phyloP scores from a whole-genome alignment of 2,329 filamentous ascomycete species.

The Stromatinia cepivora region DNA sequence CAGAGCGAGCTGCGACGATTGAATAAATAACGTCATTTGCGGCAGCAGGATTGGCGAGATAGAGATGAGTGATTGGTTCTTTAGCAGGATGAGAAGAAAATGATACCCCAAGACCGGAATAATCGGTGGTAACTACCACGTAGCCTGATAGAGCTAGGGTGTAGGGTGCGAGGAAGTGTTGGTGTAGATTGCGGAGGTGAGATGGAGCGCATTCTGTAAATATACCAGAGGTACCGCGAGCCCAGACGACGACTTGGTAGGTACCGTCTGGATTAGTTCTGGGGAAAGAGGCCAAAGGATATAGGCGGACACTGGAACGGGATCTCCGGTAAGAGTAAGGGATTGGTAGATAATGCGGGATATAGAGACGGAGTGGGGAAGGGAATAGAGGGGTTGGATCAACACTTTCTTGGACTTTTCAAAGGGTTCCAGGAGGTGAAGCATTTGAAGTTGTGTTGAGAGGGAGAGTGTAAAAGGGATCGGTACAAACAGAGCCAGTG shows the following conservation, averaged over 20 bases:
- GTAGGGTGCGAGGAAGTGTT: conserved; percentile 45
- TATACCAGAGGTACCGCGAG: conserved; percentile 48
- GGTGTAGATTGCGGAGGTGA: conserved; percentile 45
- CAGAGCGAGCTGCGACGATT: conserved; percentile 45
- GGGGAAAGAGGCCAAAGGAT: conserved; percentile 4
- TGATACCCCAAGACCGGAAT: conserved; percentile 47
- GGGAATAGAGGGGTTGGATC: neutral
- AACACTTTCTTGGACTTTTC: conserved; percentile 2
- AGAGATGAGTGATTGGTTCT: conserved; percentile 45
- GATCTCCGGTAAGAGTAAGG: neutral
- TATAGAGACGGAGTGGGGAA: conserved; percentile 1
- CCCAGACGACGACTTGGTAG: conserved; percentile 21
- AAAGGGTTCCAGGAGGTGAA: neutral
- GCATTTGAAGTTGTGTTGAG: neutral
- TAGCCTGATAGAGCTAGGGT: conserved; percentile 46
- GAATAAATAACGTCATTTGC: conserved; percentile 49
- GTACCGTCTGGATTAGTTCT: neutral
- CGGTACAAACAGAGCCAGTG: neutral
- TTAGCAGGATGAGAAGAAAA: conserved; percentile 39
- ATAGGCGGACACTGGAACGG: conserved; percentile 16
- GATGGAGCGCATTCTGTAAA: conserved; percentile 46
- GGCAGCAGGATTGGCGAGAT: conserved; percentile 42
- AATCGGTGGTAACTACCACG: conserved; percentile 49
- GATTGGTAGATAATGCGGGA: conserved; percentile 23
- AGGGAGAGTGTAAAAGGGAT: neutral